Percentiles rank a stretch among this genome's conserved stretches.
phyloP scores from a whole-genome alignment of 306 rosid species.

The Datisca glomerata region DNA sequence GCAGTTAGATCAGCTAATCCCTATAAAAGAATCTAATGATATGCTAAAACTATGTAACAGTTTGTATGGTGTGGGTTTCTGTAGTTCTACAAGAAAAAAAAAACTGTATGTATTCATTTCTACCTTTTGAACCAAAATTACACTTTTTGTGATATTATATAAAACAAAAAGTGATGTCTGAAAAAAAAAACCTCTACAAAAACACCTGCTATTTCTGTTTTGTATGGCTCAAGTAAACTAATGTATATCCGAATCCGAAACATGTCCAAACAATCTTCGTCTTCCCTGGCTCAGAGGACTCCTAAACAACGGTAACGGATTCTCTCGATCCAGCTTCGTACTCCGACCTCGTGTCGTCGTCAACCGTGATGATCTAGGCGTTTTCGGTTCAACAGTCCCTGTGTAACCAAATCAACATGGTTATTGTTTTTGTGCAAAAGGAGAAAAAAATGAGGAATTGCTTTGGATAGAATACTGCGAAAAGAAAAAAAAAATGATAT shows the following conservation, averaged over 20 bases:
- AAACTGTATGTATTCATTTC: no score
- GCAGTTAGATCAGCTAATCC: no score
- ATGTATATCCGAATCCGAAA: slow-evolving; percentile 24
- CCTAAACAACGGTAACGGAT: slow-evolving; percentile 13
- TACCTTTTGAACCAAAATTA: no score
- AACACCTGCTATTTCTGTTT: slow-evolving; percentile 2
- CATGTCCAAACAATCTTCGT: slow-evolving; percentile 16
- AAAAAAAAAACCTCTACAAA: slow-evolving; percentile 7
- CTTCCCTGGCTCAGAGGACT: slow-evolving; percentile 24
- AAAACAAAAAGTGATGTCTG: no score
- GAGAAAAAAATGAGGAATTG: no score
- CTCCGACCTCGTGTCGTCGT: slow-evolving; percentile 15
- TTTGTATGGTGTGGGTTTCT: no score
- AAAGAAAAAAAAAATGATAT: no score
- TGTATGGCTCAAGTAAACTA: slow-evolving; percentile 10
- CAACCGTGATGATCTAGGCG: slow-evolving; percentile 20
- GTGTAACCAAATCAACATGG: slow-evolving; percentile 2
- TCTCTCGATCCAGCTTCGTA: slow-evolving; percentile 20
- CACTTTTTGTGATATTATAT: no score
- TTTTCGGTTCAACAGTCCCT: slow-evolving; percentile 17
- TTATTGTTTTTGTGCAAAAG: not conserved
- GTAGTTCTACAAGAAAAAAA: no score
- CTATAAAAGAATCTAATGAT: no score
- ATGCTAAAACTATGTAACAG: no score
- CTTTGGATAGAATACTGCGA: no score